phyloP scores from a whole-genome alignment of 2,329 filamentous ascomycete species.

The Onygena corvina region DNA sequence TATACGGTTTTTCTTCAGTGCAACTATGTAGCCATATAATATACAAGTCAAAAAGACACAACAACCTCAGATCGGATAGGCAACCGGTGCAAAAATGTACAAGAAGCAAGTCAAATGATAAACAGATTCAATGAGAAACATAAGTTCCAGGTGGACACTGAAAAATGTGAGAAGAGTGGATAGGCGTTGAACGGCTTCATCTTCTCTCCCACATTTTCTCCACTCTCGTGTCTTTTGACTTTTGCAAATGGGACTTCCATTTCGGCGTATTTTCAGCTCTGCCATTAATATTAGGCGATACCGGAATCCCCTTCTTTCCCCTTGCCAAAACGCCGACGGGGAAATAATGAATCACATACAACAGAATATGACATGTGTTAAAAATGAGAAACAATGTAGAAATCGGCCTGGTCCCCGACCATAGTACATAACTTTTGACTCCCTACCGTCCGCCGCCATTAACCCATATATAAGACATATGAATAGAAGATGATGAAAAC shows the following conservation, averaged over 20 bases:
- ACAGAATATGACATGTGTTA: background rate
- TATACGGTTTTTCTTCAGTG: slow-evolving; percentile 2
- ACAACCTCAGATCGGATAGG: background rate
- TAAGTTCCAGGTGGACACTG: background rate
- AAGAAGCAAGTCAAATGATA: slow-evolving; percentile 1
- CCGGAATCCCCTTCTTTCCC: background rate
- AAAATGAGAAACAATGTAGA: background rate
- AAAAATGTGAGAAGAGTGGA: background rate
- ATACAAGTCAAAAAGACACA: slow-evolving; percentile 1
- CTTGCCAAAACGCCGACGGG: background rate
- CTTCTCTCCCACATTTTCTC: background rate
- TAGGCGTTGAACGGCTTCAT: background rate
- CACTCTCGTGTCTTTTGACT: background rate
- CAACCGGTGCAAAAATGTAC: background rate
- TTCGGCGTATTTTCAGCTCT: slow-evolving; percentile 4
- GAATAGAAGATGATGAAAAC: background rate
- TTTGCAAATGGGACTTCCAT: slow-evolving; percentile 3
- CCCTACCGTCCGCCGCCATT: background rate
- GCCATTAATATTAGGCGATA: background rate
- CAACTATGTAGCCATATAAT: slow-evolving; percentile 3
- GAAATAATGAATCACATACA: background rate
- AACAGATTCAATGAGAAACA: background rate
- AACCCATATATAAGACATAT: background rate
- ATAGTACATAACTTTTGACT: slow-evolving; percentile 3
- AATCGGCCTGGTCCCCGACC: slow-evolving; percentile 6